Evolutionary conservation across 768 basidiomycete genomes (phyloP), one percentile per base, ranked within the genome.

Genomic region (Austroboletus eburneus): DNA sequence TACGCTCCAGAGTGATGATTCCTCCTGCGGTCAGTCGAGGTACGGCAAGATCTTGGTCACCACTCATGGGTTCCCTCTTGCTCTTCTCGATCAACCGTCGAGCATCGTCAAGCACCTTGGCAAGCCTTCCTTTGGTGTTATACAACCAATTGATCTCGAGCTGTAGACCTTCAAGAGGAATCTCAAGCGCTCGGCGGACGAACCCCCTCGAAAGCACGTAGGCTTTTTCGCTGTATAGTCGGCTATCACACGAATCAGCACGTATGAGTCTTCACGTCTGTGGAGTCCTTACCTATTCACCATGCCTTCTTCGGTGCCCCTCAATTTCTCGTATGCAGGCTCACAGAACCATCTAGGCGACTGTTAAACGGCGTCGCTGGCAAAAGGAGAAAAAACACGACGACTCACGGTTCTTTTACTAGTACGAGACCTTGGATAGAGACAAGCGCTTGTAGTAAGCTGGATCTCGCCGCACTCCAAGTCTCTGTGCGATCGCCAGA

Each of bases 391-490:
- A n/a, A 38, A 46, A 36, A 46, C 2, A 22, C 18, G 5, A 37
- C 43, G 29, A 78, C 90, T 62, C 69, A 95, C 78, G 93, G 93
- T 60, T 93, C 87, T 65, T 88, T 89, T 12, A 95, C 91, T 7
- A 97, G 75, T 5, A 97, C 93, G 8, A 95, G 74, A 10, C 91
- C 93, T 62, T 95, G 94, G 37, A 96, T 94, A 24, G 91, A 94
- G 17, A 97, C 88, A 43, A 96, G 79, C 0, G 90, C 89, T 67
- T 97, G 93, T 16, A 97, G 75, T 21, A 97, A 69, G 14, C 91
- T 94, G 2, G 91, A 95, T 37, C 87, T 75, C 29, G 80, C 72
- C 1, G 91, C 74, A 56, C 78, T 91, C 93, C 93, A 97, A 7
- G 79, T 83, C 69, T 97, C 91, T 50, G 75, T 86, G 59, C 76